Conservation (phyloP, 176 grass and related monocot genomes). For the Triticum urartu region DNA sequence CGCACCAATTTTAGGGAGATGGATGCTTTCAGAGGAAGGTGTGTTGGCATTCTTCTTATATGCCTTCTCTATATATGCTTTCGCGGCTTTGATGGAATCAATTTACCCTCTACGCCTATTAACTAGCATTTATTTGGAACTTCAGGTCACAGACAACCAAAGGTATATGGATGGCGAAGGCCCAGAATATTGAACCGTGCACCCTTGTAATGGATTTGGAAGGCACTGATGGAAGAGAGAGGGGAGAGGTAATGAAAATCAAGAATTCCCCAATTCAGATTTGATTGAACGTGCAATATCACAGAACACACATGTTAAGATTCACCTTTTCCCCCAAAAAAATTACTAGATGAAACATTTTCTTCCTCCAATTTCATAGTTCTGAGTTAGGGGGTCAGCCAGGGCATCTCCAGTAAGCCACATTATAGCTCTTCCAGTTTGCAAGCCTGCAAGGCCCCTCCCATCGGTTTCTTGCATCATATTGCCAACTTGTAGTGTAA, state of each 20-base stretch:
- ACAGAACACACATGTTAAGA: background rate
- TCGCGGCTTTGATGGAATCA: background rate
- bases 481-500: background rate
- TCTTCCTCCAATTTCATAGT: background rate
- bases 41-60: conserved; percentile 35
- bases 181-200: conserved; percentile 80
- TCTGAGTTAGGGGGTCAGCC: background rate
- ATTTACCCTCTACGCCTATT: conserved; percentile 10
- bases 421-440: background rate
- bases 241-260: conserved; percentile 83
- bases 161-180: conserved; percentile 87
- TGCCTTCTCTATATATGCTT: conserved; percentile 21
- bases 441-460: background rate
- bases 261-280: background rate
- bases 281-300: background rate
- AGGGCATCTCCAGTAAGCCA: background rate
- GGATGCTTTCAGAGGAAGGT: conserved; percentile 97
- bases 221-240: conserved; percentile 96
- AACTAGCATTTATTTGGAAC: conserved; percentile 9
- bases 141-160: conserved; percentile 98
- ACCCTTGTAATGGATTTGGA: conserved; percentile 99
- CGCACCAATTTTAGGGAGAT: conserved; percentile 94
- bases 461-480: conserved; percentile 1
- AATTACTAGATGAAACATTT: background rate
- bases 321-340: background rate